Percentiles rank a stretch among this genome's conserved stretches.
Evolutionary conservation across 352 stramenopile genomes (phyloP).

Genomic region (Phytophthora sp.): DNA sequence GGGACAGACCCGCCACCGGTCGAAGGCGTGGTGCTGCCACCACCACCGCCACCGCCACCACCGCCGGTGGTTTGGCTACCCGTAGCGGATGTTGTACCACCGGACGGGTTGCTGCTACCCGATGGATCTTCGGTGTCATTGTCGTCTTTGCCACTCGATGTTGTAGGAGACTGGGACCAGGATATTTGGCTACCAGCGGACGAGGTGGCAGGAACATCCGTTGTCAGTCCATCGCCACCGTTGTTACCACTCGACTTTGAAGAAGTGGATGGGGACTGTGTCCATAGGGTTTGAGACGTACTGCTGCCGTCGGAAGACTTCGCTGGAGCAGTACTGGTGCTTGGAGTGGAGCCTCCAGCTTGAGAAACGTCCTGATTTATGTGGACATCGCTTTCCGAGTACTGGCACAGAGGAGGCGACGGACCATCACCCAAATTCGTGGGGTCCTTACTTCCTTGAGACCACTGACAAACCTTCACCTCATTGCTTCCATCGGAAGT

Average conservation of each 20-base stretch:
- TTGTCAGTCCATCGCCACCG: background rate
- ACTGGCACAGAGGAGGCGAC: background rate
- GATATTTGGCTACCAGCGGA: slow-evolving; percentile 5
- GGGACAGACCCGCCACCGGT: slow-evolving; percentile 1
- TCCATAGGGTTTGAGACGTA: slow-evolving; percentile 3
- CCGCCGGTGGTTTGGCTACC: slow-evolving; percentile 1
- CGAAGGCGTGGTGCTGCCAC: slow-evolving; percentile 1
- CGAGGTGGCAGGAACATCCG: background rate
- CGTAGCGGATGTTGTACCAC: background rate
- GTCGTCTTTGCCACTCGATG: too few species aligned
- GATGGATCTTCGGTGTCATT: too few species aligned
- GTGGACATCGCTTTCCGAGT: slow-evolving; percentile 31
- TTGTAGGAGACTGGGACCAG: background rate
- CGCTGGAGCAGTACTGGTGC: background rate
- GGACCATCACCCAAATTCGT: too few species aligned
- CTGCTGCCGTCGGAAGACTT: slow-evolving; percentile 3
- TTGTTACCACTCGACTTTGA: background rate
- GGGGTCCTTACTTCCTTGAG: too few species aligned
- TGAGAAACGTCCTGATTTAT: slow-evolving; percentile 22
- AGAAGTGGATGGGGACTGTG: background rate
- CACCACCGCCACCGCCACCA: too few species aligned
- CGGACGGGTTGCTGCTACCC: too few species aligned
- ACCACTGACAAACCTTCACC: too few species aligned
- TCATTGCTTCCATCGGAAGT: background rate
- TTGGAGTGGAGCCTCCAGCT: slow-evolving; percentile 3